Evolutionary conservation across 1,139 yeast species (phyloP).

Genomic region (Torulaspora pretoriensis): DNA sequence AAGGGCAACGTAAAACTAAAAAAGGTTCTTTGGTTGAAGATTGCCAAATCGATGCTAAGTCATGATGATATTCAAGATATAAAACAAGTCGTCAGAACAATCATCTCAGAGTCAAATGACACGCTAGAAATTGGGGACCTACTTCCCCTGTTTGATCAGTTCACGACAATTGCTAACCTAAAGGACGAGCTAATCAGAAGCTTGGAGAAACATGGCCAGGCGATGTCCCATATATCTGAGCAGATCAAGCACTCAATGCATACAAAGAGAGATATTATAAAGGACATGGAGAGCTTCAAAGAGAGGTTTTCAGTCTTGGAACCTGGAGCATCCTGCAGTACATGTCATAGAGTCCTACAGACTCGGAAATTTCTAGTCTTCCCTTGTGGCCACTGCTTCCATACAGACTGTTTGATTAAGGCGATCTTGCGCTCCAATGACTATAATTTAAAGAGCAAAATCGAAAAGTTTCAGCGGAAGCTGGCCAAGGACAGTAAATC

Average conservation of each 20-base stretch:
- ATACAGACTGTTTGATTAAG: conserved; percentile 76
- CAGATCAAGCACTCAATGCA: conserved; percentile 75
- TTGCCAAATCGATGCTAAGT: conserved; percentile 50
- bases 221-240: conserved; percentile 57
- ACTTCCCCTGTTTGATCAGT: conserved; percentile 79
- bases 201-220: conserved; percentile 64
- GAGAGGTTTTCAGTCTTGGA: conserved; percentile 56
- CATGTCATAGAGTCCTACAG: conserved; percentile 65
- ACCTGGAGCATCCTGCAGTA: conserved; percentile 79
- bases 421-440: conserved; percentile 60
- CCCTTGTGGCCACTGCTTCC: conserved; percentile 90
- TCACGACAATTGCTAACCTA: conserved; percentile 73
- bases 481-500: conserved; percentile 34
- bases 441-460: conserved; percentile 59
- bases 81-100: conserved; percentile 35
- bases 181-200: conserved; percentile 79
- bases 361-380: conserved; percentile 73
- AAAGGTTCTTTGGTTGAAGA: conserved; percentile 70
- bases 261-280: conserved; percentile 58
- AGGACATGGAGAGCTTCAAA: conserved; percentile 52
- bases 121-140: conserved; percentile 74
- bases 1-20: conserved; percentile 44
- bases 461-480: conserved; percentile 51
- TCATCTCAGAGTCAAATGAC: conserved; percentile 49
- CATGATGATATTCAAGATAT: conserved; percentile 27